Evolutionary conservation across 2,329 filamentous ascomycete species (phyloP).

Genomic region (Xylariaceae sp.): DNA sequence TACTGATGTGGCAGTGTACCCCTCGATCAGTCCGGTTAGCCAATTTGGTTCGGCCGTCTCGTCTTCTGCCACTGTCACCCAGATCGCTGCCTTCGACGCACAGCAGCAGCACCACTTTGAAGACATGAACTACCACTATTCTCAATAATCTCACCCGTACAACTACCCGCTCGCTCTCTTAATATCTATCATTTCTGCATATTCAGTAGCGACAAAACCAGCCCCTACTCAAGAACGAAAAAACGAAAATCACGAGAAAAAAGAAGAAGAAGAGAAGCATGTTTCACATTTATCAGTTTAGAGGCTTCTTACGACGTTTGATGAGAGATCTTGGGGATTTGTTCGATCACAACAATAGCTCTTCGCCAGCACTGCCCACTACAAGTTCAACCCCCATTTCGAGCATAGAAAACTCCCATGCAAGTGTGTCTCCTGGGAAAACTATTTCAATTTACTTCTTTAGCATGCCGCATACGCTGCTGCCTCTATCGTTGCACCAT

Average conservation of each 20-base stretch:
- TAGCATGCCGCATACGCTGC: neutral
- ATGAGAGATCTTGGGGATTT: no score
- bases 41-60: slow-evolving; percentile 26
- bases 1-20: slow-evolving; percentile 17
- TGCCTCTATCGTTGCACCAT: slow-evolving; percentile 1
- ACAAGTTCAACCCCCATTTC: no score
- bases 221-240: neutral
- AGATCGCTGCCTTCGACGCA: slow-evolving; percentile 24
- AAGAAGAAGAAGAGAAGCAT: slow-evolving; percentile 4
- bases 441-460: no score
- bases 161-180: neutral
- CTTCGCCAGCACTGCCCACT: no score
- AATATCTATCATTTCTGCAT: neutral
- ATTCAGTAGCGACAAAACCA: neutral
- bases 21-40: slow-evolving; percentile 21
- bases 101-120: slow-evolving; percentile 19
- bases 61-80: slow-evolving; percentile 26
- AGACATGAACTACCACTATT: slow-evolving; percentile 25
- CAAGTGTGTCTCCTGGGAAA: no score
- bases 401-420: no score
- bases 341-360: no score
- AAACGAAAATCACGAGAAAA: slow-evolving; percentile 8
- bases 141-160: slow-evolving; percentile 15
- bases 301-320: no score
- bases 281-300: no score